Evolutionary conservation across 805 yeast genomes (phyloP), one percentile per base, ranked within the genome.

Genomic region (Kurtzmaniella cleridarum): DNA sequence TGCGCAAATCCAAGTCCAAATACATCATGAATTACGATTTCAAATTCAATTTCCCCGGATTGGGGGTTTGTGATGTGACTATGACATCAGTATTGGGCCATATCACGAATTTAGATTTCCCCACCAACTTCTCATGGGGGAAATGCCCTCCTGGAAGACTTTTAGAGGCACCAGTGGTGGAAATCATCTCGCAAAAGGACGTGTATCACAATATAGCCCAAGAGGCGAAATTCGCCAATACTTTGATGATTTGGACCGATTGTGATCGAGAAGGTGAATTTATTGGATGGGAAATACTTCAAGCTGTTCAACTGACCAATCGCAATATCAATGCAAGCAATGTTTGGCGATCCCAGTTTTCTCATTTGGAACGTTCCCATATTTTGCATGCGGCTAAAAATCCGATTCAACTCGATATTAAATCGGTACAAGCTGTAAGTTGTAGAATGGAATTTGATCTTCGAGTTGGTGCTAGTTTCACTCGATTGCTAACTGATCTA

Each of bases 191-290:
- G 26, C 66, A 69, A 10, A 58, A 64, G 31, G 71, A 69, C 34
- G 72, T 88, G 16, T 81, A 81, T 2, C 60, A 66, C 9, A 93
- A 91, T 54, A 87, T 93, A 35, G 58, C 73, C 24, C 59, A 59
- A 3, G 88, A 88, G 53, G 84, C 89, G 3, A 57, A 80, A 30
- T 53, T 52, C 14, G 76, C 86, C 4, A 75, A 78, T 38, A 64
- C 65, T 30, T 62, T 93, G 39, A 86, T 88, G 85, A 87, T 93
- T 6, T 93, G 98, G 98, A 93, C 98, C 1, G 99, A 93, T 71
- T 93, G 98, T 62, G 98, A 90, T 70, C 69, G 97, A 28, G 98
- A 90, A 57, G 98, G 98, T 2, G 98, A 90, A 57, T 84, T 79
- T 58, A 90, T 90, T 41, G 98, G 97, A 0, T 78, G 72, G 64